These are phyloP conservation scores for Ulota crispa DNA, from an alignment of 225 moss, liverwort and hornwort species.

Conservation along the genomic window DNA sequence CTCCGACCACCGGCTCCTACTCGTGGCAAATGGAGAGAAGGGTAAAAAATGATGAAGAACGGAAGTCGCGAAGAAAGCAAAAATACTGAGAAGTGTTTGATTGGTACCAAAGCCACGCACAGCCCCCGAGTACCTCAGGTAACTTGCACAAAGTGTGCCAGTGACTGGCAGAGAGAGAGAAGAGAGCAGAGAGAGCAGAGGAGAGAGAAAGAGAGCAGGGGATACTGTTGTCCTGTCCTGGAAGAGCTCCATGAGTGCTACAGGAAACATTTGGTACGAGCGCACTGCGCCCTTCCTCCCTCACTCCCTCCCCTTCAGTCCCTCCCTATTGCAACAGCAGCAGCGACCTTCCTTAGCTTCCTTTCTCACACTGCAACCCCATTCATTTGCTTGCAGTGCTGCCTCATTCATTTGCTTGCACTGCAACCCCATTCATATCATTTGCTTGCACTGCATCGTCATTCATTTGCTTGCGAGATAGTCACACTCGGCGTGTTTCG, in stretches of 20 bases:
- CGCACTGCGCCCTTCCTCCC: no score
- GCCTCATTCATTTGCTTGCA: not conserved
- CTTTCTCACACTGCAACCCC: no score
- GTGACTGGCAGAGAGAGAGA: not conserved
- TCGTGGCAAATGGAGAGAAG: not conserved
- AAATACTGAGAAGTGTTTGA: not conserved
- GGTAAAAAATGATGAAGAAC: not conserved
- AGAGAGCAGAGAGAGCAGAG: no score
- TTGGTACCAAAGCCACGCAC: not conserved
- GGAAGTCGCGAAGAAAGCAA: not conserved
- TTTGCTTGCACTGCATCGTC: not conserved
- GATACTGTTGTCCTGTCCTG: not conserved
- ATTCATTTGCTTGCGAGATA: not conserved
- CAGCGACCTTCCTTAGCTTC: no score
- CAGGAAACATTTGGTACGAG: not conserved
- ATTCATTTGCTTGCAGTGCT: not conserved
- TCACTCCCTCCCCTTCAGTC: no score
- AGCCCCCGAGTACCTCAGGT: not conserved
- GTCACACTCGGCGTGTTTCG: not conserved
- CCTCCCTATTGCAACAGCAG: no score
- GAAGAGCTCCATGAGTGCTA: conserved; percentile 13
- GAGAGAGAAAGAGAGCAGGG: not conserved
- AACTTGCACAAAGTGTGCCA: not conserved
- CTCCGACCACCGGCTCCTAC: not conserved
- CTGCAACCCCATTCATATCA: not conserved